Evolutionary conservation across 352 stramenopile species (phyloP), one percentile per base, ranked within the genome.

Genomic region (Globisporangium cederbergense): DNA sequence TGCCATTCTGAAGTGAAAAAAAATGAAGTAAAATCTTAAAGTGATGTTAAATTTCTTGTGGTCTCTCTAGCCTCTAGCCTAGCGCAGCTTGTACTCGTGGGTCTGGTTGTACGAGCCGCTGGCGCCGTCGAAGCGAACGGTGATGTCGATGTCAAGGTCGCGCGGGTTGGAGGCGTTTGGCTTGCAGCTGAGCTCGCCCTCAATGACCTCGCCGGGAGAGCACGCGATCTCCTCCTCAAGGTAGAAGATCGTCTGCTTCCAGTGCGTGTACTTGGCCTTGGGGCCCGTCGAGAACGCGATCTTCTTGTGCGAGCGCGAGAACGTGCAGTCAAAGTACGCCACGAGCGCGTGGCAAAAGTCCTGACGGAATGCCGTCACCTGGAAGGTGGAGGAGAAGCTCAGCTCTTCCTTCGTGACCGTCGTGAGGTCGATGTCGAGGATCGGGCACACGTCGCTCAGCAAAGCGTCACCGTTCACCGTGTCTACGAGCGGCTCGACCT

Each of bases 231-330:
- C 83, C 32, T 89, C 81, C 32, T 93, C 79, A 7, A 98, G 75
- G 73, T 98, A 99, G 67, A 99, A 98, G 18, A 99, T 90, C 14
- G 96, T 98, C 76, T 99, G 98, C 76, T 99, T 99, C 98, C 98
- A 99, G 82, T 99, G 98, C 50, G 98, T 99, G 77, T 99, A 98
- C 64, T 97, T 86, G 46, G 85, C 88, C 60, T 91, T 86, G 3
- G 89, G 85, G n/a, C 86, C 91, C 5, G 97, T 99, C 4, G 91
- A 98, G 77, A 99, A 99, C 38, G 78, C 84, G 38, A 99, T 85
- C 47, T 97, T 96, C 76, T 98, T 98, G 74, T 99, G 95, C 45
- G 96, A 91, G 40, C 75, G 77, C 34, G 91, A 97, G 81, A 99
- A 99, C 20, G 88, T 95, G 76, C 97, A 99, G 81, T 99, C 97